phyloP scores from a whole-genome alignment of 805 yeast species.

The Suhomyces emberorum region DNA sequence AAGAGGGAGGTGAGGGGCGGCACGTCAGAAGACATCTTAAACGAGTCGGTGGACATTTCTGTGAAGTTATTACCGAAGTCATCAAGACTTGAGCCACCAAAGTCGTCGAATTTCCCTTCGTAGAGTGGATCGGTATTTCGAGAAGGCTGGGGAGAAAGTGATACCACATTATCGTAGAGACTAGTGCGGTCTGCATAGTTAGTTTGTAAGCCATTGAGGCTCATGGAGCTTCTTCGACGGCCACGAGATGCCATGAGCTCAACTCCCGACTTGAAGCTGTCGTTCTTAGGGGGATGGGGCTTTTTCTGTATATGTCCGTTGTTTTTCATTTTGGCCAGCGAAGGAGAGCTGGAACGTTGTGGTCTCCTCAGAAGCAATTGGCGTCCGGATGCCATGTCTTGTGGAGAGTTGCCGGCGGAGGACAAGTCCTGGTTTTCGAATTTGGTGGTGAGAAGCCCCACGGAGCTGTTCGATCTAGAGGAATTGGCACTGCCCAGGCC shows the following conservation, averaged over 20 bases:
- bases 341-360: constrained; percentile 11
- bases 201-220: neutral
- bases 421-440: constrained; percentile 26
- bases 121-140: neutral
- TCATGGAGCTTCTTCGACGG: neutral
- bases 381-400: constrained; percentile 1
- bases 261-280: constrained; percentile 1
- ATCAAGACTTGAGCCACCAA: constrained; percentile 1
- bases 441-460: constrained; percentile 25
- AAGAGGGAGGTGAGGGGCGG: no score
- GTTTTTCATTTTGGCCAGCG: constrained; percentile 9
- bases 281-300: constrained; percentile 2
- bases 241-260: constrained; percentile 2
- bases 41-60: constrained; percentile 3
- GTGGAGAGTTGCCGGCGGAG: constrained; percentile 15
- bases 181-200: neutral
- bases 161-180: neutral
- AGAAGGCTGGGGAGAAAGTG: neutral
- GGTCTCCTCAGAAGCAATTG: constrained; percentile 3
- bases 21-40: no score
- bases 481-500: neutral
- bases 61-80: constrained; percentile 2
- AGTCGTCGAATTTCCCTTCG: constrained; percentile 1
- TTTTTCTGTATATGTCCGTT: constrained; percentile 20
- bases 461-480: constrained; percentile 10